Evolutionary conservation across 257 asterid genomes (phyloP).

Genomic region (Cordia subcordata): DNA sequence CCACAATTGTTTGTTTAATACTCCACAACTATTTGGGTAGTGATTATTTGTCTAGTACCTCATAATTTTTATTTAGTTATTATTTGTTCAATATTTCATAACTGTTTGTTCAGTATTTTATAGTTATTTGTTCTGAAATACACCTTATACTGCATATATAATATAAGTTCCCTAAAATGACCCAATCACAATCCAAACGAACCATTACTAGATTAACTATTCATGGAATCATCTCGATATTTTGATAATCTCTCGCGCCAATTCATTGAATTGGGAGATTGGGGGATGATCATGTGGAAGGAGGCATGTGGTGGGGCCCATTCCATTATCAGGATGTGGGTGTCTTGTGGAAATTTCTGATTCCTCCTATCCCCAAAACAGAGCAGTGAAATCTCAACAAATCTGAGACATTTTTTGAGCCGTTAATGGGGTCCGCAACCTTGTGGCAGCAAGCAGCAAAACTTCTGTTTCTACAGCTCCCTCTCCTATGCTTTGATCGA

Average conservation of each 20-base stretch:
- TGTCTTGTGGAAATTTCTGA: constrained; percentile 37
- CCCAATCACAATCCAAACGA: no score
- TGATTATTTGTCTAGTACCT: no score
- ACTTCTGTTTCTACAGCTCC: background rate
- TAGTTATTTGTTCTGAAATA: no score
- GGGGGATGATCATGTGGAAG: constrained; percentile 25
- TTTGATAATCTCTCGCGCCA: background rate
- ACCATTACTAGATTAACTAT: no score
- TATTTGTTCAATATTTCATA: no score
- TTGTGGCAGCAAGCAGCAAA: constrained; percentile 5
- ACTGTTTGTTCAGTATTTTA: no score
- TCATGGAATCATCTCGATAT: no score
- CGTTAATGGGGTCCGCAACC: constrained; percentile 45
- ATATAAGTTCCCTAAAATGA: no score
- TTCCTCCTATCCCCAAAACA: constrained; percentile 25
- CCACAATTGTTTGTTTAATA: no score
- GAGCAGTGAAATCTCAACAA: constrained; percentile 26
- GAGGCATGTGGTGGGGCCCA: constrained; percentile 18
- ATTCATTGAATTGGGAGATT: background rate
- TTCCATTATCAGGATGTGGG: constrained; percentile 34
- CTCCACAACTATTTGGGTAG: no score
- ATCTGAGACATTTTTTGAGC: constrained; percentile 34
- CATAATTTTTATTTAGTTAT: no score
- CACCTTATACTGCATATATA: no score
- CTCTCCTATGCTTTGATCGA: background rate